A percentile compares a stretch with the other conserved stretches of the same genome.
These are phyloP conservation scores for Ganoderma resinaceum DNA, from an alignment of 1,284 basidiomycete species.

Conservation along the genomic window DNA sequence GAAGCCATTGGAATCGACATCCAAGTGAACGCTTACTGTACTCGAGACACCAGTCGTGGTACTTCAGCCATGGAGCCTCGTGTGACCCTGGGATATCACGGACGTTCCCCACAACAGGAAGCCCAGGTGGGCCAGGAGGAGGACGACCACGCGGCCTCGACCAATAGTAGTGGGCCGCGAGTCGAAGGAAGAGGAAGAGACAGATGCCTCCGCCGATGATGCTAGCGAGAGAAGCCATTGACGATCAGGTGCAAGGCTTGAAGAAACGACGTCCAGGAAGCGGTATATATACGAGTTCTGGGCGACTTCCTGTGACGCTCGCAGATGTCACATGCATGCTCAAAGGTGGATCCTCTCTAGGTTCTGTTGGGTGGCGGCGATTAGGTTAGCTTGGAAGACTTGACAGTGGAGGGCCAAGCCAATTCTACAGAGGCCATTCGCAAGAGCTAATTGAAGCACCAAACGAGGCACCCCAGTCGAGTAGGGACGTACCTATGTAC, in stretches of 20 bases:
- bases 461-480: too few species aligned
- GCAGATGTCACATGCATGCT: too few species aligned
- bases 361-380: too few species aligned
- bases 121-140: constrained; percentile 34
- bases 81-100: constrained; percentile 29
- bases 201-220: background rate
- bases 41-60: constrained; percentile 19
- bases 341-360: too few species aligned
- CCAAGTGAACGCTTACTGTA: constrained; percentile 18
- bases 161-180: background rate
- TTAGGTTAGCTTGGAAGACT: too few species aligned
- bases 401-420: too few species aligned
- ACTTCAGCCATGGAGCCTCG: constrained; percentile 28
- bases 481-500: too few species aligned
- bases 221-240: background rate
- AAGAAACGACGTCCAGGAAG: background rate
- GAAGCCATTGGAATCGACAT: background rate
- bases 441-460: too few species aligned
- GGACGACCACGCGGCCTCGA: constrained; percentile 2
- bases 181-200: background rate
- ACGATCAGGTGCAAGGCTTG: background rate
- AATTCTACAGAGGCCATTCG: too few species aligned
- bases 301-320: background rate
- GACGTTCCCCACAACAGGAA: constrained; percentile 36
- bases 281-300: background rate